Evolutionary conservation across 768 basidiomycete genomes (phyloP), one percentile per base, ranked within the genome.

Genomic region (Hydnomerulius pinastri): DNA sequence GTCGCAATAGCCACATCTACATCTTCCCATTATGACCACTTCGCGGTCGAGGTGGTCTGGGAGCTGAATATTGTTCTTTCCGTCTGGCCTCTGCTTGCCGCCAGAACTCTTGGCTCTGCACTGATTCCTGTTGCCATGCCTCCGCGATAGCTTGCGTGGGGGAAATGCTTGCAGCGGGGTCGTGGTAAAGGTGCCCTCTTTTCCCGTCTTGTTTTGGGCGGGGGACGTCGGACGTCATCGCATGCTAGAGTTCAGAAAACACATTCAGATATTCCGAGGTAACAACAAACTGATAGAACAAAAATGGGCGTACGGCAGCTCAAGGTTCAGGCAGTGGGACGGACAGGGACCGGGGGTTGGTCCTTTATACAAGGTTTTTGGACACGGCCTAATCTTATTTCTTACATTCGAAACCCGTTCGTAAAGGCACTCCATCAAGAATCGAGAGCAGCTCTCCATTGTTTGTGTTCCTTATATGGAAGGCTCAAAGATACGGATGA

Each of bases 131-230:
- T 61, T 76, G 79, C 87, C 87, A 88, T 46, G 82, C 82, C 35
- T 83, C 79, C 29, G 82, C 83, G 63, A 90, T 87, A 24, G 80
- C 77, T 54, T 83, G 80, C 4, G 81, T 79, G 30, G 82, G 81
- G 10, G 82, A 75, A 58, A 76, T 55, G 30, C 58, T 53, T 50
- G 69, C 57, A 10, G 44, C 55, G 43, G 61, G 51, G 36, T 68
- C 66, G 46, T 51, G 64, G 48, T 53, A 64, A 33, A 55, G 54
- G 17, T 63, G 64, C 50, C 44, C 63, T 66, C 55, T 64, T 48
- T 55, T 68, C 38, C 55, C 60, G 38, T 70, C 67, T 68, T 69
- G 68, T 64, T 68, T 68, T 11, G 68, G 56, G 57, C 49, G 58
- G 45, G 68, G 57, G 30, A 68, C 42, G 66, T 68, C 56, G 68